Evolutionary conservation across 2,329 filamentous ascomycete genomes (phyloP).

Genomic region (Ceratocystis variospora): DNA sequence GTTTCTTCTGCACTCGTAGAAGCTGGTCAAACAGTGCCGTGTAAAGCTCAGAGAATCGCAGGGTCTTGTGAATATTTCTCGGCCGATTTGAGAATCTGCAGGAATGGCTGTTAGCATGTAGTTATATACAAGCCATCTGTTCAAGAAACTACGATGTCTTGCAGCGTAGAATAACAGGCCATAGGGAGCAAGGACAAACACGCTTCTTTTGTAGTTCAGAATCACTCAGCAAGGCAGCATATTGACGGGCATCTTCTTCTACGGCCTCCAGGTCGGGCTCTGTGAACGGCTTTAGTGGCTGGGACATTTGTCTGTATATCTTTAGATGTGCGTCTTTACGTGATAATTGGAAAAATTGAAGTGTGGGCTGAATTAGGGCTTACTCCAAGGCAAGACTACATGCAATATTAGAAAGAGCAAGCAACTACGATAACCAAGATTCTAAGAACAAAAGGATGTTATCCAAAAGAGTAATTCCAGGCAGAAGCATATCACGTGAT

Average conservation of each 20-base stretch:
- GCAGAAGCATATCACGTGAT: neutral
- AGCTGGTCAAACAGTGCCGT: slow-evolving; percentile 67
- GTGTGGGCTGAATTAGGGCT: neutral
- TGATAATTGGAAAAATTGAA: neutral
- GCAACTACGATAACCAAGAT: neutral
- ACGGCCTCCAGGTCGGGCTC: slow-evolving; percentile 30
- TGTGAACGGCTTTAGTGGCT: neutral
- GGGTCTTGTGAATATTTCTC: slow-evolving; percentile 61
- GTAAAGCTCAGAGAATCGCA: slow-evolving; percentile 71
- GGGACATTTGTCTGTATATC: neutral
- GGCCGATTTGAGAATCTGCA: slow-evolving; percentile 70
- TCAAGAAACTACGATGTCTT: neutral
- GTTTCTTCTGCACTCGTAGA: slow-evolving; percentile 65
- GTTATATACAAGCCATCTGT: neutral
- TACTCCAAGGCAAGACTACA: neutral
- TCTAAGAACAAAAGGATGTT: neutral
- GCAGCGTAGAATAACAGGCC: neutral
- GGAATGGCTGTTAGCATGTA: slow-evolving; percentile 20
- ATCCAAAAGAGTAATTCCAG: neutral
- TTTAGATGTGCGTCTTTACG: neutral
- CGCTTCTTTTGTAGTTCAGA: slow-evolving; percentile 36
- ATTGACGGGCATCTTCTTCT: slow-evolving; percentile 41
- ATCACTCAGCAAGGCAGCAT: slow-evolving; percentile 29
- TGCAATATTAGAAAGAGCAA: too few relatives aligned
- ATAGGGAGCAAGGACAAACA: slow-evolving; percentile 9